Evolutionary conservation across 2,329 filamentous ascomycete species (phyloP).

Genomic region (Xylaria sp.): DNA sequence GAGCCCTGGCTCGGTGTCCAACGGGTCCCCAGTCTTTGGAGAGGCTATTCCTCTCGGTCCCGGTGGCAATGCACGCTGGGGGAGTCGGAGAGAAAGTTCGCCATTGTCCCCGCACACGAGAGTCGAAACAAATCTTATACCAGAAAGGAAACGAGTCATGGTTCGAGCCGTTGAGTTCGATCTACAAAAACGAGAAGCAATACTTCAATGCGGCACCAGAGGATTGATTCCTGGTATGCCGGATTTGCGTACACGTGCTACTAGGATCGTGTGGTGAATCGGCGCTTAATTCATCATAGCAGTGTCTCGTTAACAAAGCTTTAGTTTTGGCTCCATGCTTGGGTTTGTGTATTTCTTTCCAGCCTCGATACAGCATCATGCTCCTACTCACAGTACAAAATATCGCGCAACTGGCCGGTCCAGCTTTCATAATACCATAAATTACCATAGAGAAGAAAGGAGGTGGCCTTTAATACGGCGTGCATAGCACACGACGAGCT

Average conservation of each 20-base stretch:
- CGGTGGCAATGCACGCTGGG: constrained; percentile 59
- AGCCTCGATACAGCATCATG: constrained; percentile 5
- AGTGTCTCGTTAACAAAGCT: neutral
- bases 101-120: constrained; percentile 36
- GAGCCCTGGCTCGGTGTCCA: constrained; percentile 42
- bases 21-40: constrained; percentile 51
- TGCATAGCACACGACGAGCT: constrained; percentile 22
- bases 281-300: neutral
- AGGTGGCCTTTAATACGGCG: neutral
- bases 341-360: neutral
- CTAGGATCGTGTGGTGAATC: constrained; percentile 60
- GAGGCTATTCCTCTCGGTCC: constrained; percentile 54
- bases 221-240: constrained; percentile 59
- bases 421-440: constrained; percentile 26
- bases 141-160: constrained; percentile 66
- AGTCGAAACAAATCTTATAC: constrained; percentile 52
- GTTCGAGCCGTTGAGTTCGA: constrained; percentile 68
- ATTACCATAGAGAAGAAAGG: constrained; percentile 13
- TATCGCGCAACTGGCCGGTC: constrained; percentile 34
- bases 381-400: constrained; percentile 16
- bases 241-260: constrained; percentile 61
- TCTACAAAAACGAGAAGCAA: constrained; percentile 61
- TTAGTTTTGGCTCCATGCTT: constrained; percentile 1
- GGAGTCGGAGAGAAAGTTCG: constrained; percentile 45
- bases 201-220: constrained; percentile 65